A percentile compares a stretch with the other conserved stretches of the same genome.
phyloP scores from a whole-genome alignment of 805 yeast genomes.

The Nakazawaea populi region DNA sequence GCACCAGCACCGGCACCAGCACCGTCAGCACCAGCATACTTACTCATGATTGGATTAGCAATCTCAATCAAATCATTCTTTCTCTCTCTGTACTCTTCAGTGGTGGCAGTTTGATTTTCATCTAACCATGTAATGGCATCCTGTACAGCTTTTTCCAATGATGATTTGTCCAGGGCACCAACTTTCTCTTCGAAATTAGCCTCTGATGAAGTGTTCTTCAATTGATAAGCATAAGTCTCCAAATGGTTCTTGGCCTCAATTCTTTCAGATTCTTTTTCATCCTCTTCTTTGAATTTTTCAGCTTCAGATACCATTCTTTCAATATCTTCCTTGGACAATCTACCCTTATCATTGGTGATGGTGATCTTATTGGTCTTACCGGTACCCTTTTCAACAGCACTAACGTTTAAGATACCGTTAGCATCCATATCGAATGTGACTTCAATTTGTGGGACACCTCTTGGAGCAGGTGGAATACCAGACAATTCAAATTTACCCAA shows the following conservation, averaged over 20 bases:
- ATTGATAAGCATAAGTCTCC: conserved; percentile 52
- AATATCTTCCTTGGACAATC: conserved; percentile 57
- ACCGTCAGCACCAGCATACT: conserved; percentile 80
- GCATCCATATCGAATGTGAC: conserved; percentile 79
- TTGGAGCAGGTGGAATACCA: conserved; percentile 70
- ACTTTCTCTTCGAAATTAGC: conserved; percentile 31
- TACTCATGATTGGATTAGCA: conserved; percentile 90
- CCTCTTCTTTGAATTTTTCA: conserved; percentile 57
- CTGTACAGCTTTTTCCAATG: conserved; percentile 66
- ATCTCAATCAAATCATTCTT: conserved; percentile 87
- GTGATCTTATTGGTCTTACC: conserved; percentile 47
- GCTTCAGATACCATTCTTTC: conserved; percentile 63
- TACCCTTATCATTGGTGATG: conserved; percentile 41
- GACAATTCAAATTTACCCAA: conserved; percentile 70
- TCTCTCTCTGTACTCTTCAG: conserved; percentile 80
- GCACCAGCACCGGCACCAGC: conserved; percentile 59
- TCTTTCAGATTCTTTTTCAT: conserved; percentile 54
- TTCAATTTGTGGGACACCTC: conserved; percentile 74
- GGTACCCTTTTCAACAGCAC: conserved; percentile 52
- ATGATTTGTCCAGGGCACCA: conserved; percentile 55
- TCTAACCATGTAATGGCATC: conserved; percentile 83
- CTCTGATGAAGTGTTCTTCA: conserved; percentile 37
- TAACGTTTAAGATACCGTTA: conserved; percentile 61
- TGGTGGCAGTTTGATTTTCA: conserved; percentile 76
- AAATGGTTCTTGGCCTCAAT: conserved; percentile 51